Evolutionary conservation across 2,329 filamentous ascomycete genomes (phyloP).

Genomic region (Hypoxylon sp.): DNA sequence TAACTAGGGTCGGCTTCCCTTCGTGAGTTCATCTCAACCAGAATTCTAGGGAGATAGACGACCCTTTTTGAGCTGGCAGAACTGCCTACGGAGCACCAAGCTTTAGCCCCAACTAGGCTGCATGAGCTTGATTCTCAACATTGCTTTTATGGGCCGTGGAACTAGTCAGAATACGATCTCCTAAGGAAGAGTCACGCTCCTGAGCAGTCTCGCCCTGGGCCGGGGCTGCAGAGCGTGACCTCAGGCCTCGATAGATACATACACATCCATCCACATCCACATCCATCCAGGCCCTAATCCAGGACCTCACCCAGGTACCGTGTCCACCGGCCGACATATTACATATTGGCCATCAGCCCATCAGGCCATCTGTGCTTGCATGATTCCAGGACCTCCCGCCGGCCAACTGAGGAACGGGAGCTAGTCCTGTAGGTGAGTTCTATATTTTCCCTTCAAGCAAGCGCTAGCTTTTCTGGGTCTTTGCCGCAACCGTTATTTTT

Average conservation of each 20-base stretch:
- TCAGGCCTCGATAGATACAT: slow-evolving; percentile 43
- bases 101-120: slow-evolving; percentile 37
- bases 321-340: slow-evolving; percentile 39
- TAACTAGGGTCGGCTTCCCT: neutral
- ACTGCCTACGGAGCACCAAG: slow-evolving; percentile 29
- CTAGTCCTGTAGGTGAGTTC: slow-evolving; percentile 44
- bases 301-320: slow-evolving; percentile 21
- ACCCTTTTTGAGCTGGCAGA: slow-evolving; percentile 28
- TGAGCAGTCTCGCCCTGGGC: slow-evolving; percentile 42
- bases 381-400: slow-evolving; percentile 40
- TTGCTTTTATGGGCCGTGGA: slow-evolving; percentile 41
- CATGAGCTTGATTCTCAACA: slow-evolving; percentile 43
- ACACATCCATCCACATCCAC: slow-evolving; percentile 8
- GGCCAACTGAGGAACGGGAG: slow-evolving; percentile 31
- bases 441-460: slow-evolving; percentile 36
- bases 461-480: slow-evolving; percentile 45
- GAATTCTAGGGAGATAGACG: slow-evolving; percentile 5
- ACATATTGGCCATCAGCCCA: slow-evolving; percentile 40
- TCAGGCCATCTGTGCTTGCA: slow-evolving; percentile 43
- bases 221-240: slow-evolving; percentile 41
- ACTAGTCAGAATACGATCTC: slow-evolving; percentile 37
- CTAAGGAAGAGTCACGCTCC: slow-evolving; percentile 46
- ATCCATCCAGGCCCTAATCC: slow-evolving; percentile 3
- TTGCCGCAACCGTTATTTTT: slow-evolving; percentile 39
- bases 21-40: neutral